Conservation (phyloP, 1,139 yeast genomes). For the Zhuliangozyma blackwelliae region DNA sequence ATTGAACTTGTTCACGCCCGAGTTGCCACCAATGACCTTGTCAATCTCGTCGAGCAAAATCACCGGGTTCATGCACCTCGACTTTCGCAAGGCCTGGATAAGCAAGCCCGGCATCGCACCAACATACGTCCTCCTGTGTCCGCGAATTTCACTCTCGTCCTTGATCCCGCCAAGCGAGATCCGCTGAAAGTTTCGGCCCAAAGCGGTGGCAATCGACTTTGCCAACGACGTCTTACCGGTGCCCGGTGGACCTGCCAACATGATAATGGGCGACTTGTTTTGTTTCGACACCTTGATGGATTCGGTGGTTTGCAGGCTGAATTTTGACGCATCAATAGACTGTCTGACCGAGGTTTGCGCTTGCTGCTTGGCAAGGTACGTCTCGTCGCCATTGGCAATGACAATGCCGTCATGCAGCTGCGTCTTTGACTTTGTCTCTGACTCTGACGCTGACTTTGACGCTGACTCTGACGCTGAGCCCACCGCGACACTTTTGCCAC, state of each 20-base stretch:
- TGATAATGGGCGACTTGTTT: slow-evolving; percentile 66
- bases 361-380: slow-evolving; percentile 22
- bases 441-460: background rate
- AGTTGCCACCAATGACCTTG: slow-evolving; percentile 64
- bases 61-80: slow-evolving; percentile 84
- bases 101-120: slow-evolving; percentile 93
- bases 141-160: slow-evolving; percentile 88
- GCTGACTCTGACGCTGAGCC: background rate
- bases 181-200: slow-evolving; percentile 77
- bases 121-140: slow-evolving; percentile 88
- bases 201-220: slow-evolving; percentile 75
- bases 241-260: slow-evolving; percentile 93
- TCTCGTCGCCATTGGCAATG: slow-evolving; percentile 37
- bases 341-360: slow-evolving; percentile 24
- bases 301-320: slow-evolving; percentile 7
- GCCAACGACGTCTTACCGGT: slow-evolving; percentile 93
- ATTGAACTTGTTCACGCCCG: slow-evolving; percentile 47
- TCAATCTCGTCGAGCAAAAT: slow-evolving; percentile 86
- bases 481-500: too few relatives aligned
- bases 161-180: slow-evolving; percentile 84
- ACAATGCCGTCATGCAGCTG: slow-evolving; percentile 19
- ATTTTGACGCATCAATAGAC: slow-evolving; percentile 13
- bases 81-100: slow-evolving; percentile 72
- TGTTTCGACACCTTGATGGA: slow-evolving; percentile 28
- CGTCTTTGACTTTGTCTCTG: background rate